Base-by-base conservation (phyloP, 805 yeast genomes). In the Sugiyamaella smithiae region DNA sequence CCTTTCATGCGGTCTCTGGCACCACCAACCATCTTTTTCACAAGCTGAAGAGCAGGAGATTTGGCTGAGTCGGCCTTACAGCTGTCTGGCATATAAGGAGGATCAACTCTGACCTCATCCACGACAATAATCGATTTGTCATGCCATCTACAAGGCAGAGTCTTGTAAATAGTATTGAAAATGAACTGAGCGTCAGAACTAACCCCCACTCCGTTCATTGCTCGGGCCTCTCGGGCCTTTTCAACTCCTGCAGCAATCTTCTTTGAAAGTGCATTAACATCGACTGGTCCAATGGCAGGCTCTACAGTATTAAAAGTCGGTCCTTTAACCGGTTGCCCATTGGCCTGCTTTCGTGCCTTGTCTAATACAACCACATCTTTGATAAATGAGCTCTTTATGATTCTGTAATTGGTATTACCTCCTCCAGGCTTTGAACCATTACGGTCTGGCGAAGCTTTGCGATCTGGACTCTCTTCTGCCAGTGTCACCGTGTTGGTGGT, bases 311-410 rank as follows among this genome's bases (percentile, higher is more conserved):
- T 63, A 46, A 67, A 67, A n/a, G 54, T 46, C 36, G 61, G 58
- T 8, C 24, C 32, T 26, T 16, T 36, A 8, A 37, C 41, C 20
- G 11, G 46, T 25, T 37, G 42, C 22, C 38, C 38, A 16, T 14
- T 16, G 23, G 32, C 20, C 46, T 56, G 58, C 26, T 61, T 48
- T 37, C 56, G 65, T 48, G 65, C 72, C 54, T 66, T 76, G 40
- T 73, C 78, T 44, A 70, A 57, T 8, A 74, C 75, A 20, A 71
- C 70, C 14, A 84, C 69, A 4, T 71, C 68, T 58, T 80, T 82
- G 53, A 85, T 74, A 60, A 78, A 83, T 1, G 79, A 63, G 6
- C 80, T 71, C 59, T 81, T 81, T 45, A 84, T 67, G 42, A 84
- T 67, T 51, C 76, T 73, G 63, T 77, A 81, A 28, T 56, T 62